Percentiles rank a stretch among this genome's conserved stretches.
These are phyloP conservation scores for Tulasnella sp. DNA, from an alignment of 768 basidiomycete species.

Conservation along the genomic window DNA sequence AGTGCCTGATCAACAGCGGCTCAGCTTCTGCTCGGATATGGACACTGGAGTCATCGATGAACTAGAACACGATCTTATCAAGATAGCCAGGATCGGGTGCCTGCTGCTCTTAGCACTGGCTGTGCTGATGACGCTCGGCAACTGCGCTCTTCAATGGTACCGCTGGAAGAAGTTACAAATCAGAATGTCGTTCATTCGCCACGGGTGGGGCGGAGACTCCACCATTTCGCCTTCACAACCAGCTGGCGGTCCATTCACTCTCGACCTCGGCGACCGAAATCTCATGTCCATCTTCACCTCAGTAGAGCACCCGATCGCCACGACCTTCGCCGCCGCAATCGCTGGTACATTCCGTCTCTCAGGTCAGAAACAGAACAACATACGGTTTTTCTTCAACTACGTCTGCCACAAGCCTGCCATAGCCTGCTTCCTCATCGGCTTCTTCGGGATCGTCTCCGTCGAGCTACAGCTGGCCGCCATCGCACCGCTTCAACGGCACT, in stretches of 20 bases:
- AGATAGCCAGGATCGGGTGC: constrained; percentile 67
- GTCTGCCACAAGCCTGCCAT: constrained; percentile 85
- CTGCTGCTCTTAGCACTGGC: constrained; percentile 61
- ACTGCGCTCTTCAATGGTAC: constrained; percentile 78
- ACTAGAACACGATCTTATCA: constrained; percentile 66
- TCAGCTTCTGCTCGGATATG: constrained; percentile 66
- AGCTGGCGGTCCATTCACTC: constrained; percentile 21
- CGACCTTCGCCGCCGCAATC: constrained; percentile 47
- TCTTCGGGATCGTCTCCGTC: constrained; percentile 77
- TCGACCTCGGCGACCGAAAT: constrained; percentile 63
- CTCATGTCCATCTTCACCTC: constrained; percentile 62
- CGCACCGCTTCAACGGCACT: constrained; percentile 57
- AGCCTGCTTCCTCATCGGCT: constrained; percentile 84
- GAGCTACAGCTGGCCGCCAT: constrained; percentile 78
- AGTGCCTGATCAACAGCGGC: constrained; percentile 53
- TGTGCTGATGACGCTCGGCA: constrained; percentile 58
- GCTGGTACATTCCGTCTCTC: constrained; percentile 42
- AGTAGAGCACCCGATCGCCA: constrained; percentile 61
- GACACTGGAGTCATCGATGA: constrained; percentile 82
- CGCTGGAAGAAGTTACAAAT: constrained; percentile 64
- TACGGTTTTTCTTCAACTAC: constrained; percentile 85
- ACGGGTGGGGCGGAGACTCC: constrained; percentile 61
- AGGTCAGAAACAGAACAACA: constrained; percentile 50
- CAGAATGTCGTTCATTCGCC: constrained; percentile 58
- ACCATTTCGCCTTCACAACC: constrained; percentile 35